Evolutionary conservation across 1,284 basidiomycete species (phyloP).

Genomic region (Malassezia pachydermatis): DNA sequence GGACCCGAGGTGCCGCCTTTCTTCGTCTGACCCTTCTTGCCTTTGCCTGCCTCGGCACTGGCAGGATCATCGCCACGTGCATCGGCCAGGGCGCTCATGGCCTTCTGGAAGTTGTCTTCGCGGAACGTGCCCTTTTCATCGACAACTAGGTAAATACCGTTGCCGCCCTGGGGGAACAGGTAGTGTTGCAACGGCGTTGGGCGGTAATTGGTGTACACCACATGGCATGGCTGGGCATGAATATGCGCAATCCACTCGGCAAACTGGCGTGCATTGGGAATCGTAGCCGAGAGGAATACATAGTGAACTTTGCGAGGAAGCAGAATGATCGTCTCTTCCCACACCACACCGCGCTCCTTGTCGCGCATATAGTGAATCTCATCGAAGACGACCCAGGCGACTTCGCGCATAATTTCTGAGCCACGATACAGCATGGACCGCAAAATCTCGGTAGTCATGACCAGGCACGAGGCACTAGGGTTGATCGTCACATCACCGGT

Average conservation of each 20-base stretch:
- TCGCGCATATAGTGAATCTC: slow-evolving; percentile 99
- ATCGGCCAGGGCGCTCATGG: slow-evolving; percentile 83
- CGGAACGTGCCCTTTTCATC: slow-evolving; percentile 94
- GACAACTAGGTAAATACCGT: slow-evolving; percentile 93
- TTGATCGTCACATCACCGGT: slow-evolving; percentile 99
- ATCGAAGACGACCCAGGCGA: slow-evolving; percentile 98
- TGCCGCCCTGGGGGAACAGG: slow-evolving; percentile 88
- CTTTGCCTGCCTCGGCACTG: slow-evolving; percentile 60
- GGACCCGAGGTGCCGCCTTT: slow-evolving; percentile 87
- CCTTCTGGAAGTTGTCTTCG: slow-evolving; percentile 95
- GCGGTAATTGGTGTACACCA: slow-evolving; percentile 97
- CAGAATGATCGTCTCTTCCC: slow-evolving; percentile 81
- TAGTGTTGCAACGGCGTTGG: slow-evolving; percentile 97
- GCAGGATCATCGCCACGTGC: slow-evolving; percentile 78
- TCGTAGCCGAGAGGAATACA: slow-evolving; percentile 98
- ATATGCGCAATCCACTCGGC: slow-evolving; percentile 97
- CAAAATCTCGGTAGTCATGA: slow-evolving; percentile 99
- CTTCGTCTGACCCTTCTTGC: slow-evolving; percentile 60
- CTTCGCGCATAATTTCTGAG: slow-evolving; percentile 98
- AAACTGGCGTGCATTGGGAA: slow-evolving; percentile 99
- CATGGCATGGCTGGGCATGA: slow-evolving; percentile 95
- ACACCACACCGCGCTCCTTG: slow-evolving; percentile 61
- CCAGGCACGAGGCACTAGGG: slow-evolving; percentile 86
- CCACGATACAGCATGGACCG: slow-evolving; percentile 98
- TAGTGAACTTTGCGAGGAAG: slow-evolving; percentile 91